Evolutionary conservation across 2,329 filamentous ascomycete genomes (phyloP).

Genomic region (Diaporthe sp.): DNA sequence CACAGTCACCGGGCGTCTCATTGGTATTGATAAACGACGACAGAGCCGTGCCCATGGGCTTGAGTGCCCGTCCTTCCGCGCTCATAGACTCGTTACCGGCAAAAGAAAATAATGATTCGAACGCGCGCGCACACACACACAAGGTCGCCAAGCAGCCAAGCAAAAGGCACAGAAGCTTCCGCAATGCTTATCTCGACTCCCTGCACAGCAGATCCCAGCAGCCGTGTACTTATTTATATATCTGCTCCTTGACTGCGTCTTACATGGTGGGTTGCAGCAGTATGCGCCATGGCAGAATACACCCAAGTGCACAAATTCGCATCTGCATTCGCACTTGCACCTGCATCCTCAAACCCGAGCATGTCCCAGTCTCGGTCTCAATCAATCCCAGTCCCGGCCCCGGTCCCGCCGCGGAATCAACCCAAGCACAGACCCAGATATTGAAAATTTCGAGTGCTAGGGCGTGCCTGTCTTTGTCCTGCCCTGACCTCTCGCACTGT

Average conservation of each 20-base stretch:
- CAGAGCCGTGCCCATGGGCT: not conserved
- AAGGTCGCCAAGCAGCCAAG: not conserved
- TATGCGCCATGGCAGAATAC: no score
- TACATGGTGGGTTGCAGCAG: no score
- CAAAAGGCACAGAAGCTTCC: not conserved
- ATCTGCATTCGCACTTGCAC: not conserved
- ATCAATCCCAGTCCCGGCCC: not conserved
- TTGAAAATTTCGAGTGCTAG: constrained; percentile 27
- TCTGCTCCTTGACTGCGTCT: no score
- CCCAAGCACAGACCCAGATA: constrained; percentile 25
- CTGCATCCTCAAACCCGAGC: constrained; percentile 10
- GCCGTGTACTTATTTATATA: no score
- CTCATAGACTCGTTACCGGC: not conserved
- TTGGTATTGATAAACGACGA: no score
- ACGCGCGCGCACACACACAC: no score
- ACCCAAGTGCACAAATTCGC: not conserved
- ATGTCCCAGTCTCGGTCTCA: not conserved
- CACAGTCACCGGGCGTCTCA: not conserved
- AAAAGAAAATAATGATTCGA: no score
- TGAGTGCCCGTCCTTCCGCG: not conserved
- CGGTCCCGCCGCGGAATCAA: constrained; percentile 4
- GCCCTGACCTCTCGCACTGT: not conserved
- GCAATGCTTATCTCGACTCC: constrained; percentile 30
- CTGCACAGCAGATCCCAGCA: not conserved
- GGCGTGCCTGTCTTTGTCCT: not conserved